These are phyloP conservation scores for Clarireedia homoeocarpa DNA, from an alignment of 2,329 filamentous ascomycete genomes.

Conservation along the genomic window DNA sequence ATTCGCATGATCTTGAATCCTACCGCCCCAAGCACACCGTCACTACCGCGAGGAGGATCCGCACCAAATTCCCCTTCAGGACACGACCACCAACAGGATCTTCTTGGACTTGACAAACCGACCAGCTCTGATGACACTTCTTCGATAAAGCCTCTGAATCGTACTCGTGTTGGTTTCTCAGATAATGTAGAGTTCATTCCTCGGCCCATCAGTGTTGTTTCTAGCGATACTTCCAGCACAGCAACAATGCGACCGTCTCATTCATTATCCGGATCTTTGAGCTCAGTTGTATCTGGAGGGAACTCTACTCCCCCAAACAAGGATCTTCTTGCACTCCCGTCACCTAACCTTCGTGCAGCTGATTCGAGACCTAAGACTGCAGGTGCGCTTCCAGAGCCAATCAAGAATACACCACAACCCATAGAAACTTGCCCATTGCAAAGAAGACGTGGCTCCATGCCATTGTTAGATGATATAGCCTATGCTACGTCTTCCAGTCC, in stretches of 20 bases:
- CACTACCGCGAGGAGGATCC: conserved; percentile 21
- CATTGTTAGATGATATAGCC: conserved; percentile 37
- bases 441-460: conserved; percentile 50
- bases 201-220: conserved; percentile 74
- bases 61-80: conserved; percentile 38
- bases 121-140: conserved; percentile 5
- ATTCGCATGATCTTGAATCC: conserved; percentile 58
- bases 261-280: conserved; percentile 64
- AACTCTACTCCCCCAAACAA: conserved; percentile 28
- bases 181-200: conserved; percentile 79
- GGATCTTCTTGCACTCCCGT: conserved; percentile 33
- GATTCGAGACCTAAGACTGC: conserved; percentile 61
- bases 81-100: conserved; percentile 8
- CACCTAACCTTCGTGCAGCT: conserved; percentile 33
- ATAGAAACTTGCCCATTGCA: conserved; percentile 28
- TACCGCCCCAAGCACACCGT: conserved; percentile 11
- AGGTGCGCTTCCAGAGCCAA: conserved; percentile 52
- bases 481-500: conserved; percentile 27
- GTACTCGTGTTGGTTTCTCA: conserved; percentile 71
- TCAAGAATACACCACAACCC: conserved; percentile 28
- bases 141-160: conserved; percentile 30
- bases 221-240: conserved; percentile 76
- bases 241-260: conserved; percentile 58
- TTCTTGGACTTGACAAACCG: neutral
- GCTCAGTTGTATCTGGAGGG: conserved; percentile 63